Percentiles rank a stretch among this genome's conserved stretches.
phyloP scores from a whole-genome alignment of 305 asterid species.

The Rubia tinctorum region DNA sequence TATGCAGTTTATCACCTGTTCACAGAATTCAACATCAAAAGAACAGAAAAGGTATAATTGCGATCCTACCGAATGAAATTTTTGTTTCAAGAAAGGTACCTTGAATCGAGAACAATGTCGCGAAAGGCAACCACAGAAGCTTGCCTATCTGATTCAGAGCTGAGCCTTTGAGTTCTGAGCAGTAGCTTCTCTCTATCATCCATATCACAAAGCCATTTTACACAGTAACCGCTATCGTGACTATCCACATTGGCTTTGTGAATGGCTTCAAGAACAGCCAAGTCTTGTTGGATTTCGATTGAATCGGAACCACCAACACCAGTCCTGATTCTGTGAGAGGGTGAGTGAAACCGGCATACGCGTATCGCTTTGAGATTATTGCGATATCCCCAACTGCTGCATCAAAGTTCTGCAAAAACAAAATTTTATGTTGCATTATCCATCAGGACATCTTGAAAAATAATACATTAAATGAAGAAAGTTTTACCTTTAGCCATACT shows the following conservation, averaged over 20 bases:
- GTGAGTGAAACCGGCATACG: conserved; percentile 36
- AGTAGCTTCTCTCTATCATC: conserved; percentile 35
- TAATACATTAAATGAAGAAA: background rate
- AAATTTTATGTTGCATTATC: no score
- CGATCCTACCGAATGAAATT: no score
- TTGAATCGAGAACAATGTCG: conserved; percentile 27
- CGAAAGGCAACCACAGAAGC: conserved; percentile 34
- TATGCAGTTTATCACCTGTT: conserved; percentile 27
- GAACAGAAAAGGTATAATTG: no score
- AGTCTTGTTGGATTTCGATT: conserved; percentile 16
- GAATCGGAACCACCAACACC: conserved; percentile 35
- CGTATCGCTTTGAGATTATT: conserved; percentile 25
- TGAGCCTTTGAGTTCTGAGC: conserved; percentile 27
- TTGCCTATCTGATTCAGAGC: conserved; percentile 24
- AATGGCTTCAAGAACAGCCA: conserved; percentile 47
- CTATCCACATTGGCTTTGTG: conserved; percentile 38
- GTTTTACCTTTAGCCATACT: conserved; percentile 30
- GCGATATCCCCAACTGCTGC: conserved; percentile 42
- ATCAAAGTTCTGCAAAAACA: conserved; percentile 26
- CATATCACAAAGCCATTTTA: conserved; percentile 43
- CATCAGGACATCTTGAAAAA: no score
- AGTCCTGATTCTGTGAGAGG: conserved; percentile 37
- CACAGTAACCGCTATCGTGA: conserved; percentile 20
- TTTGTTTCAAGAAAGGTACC: conserved; percentile 21
- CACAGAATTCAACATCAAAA: background rate